Percentiles rank a stretch among this genome's conserved stretches.
Evolutionary conservation across 257 asterid species (phyloP).

Genomic region (Lycium ferocissimum): DNA sequence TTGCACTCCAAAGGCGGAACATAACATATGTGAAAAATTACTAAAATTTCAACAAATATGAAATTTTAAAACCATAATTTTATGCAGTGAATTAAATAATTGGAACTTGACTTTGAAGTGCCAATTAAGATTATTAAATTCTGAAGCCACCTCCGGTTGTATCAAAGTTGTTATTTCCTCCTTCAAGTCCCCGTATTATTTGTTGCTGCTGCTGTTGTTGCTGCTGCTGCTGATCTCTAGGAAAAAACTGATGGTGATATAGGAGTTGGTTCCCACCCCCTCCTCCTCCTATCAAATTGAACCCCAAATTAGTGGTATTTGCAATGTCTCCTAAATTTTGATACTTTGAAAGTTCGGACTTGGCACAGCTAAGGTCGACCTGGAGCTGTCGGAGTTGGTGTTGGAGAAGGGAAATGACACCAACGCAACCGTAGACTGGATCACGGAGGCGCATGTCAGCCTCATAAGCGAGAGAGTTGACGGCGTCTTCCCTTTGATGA

Average conservation of each 20-base stretch:
- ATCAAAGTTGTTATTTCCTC: slow-evolving; percentile 31
- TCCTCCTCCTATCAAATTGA: slow-evolving; percentile 50
- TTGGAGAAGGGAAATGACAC: slow-evolving; percentile 80
- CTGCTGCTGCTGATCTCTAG: slow-evolving; percentile 17
- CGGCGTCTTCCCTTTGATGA: slow-evolving; percentile 78
- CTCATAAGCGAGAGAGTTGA: slow-evolving; percentile 71
- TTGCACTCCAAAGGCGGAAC: not conserved
- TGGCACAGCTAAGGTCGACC: slow-evolving; percentile 76
- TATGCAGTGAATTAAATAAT: slow-evolving; percentile 2
- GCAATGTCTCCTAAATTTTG: slow-evolving; percentile 45
- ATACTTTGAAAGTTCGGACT: slow-evolving; percentile 74
- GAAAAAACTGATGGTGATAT: slow-evolving; percentile 66
- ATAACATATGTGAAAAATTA: not conserved
- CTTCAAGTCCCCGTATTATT: slow-evolving; percentile 38
- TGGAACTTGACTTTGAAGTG: not conserved
- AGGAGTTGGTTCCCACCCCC: slow-evolving; percentile 49
- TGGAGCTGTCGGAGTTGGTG: slow-evolving; percentile 86
- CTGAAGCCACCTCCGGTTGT: not conserved
- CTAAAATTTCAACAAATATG: not conserved
- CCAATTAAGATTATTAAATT: not conserved
- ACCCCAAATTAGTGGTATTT: slow-evolving; percentile 41
- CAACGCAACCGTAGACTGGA: slow-evolving; percentile 83
- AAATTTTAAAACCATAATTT: not conserved
- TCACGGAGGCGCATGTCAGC: slow-evolving; percentile 84
- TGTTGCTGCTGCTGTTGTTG: not conserved